Evolutionary conservation across 2,329 filamentous ascomycete species (phyloP).

Genomic region (Scleromitrula shiraiana): DNA sequence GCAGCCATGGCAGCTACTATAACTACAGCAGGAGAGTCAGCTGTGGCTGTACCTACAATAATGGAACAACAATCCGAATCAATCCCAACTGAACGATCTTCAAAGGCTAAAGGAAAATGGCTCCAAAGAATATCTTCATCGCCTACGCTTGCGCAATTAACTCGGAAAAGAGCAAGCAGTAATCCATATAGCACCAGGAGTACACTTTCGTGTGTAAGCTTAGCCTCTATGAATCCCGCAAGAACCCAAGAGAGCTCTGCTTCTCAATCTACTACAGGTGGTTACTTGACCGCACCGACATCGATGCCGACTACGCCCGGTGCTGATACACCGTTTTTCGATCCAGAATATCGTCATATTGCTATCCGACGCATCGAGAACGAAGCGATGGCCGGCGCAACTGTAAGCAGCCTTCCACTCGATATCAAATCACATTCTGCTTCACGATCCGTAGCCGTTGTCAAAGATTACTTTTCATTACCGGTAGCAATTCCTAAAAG

Average conservation of each 20-base stretch:
- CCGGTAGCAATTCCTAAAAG: constrained; percentile 13
- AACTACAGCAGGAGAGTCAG: neutral
- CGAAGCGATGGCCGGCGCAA: constrained; percentile 15
- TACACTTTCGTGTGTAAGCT: constrained; percentile 27
- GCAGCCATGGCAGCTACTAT: neutral
- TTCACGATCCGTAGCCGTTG: constrained; percentile 18
- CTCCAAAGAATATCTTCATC: constrained; percentile 31
- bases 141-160: constrained; percentile 26
- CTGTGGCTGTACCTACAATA: neutral
- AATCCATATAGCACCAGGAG: constrained; percentile 26
- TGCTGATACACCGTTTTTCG: constrained; percentile 21
- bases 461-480: constrained; percentile 28
- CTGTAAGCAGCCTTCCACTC: constrained; percentile 19
- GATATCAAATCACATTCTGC: constrained; percentile 18
- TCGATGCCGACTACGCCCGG: constrained; percentile 23
- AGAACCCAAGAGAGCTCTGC: constrained; percentile 23
- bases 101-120: constrained; percentile 26
- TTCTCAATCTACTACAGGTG: constrained; percentile 15
- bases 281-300: constrained; percentile 25
- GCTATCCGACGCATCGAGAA: constrained; percentile 18
- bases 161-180: constrained; percentile 25
- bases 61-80: neutral
- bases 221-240: constrained; percentile 23
- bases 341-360: constrained; percentile 17
- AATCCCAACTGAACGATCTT: constrained; percentile 8